Evolutionary conservation across 495 filamentous ascomycete genomes (phyloP), one percentile per base, ranked within the genome.

Genomic region (Diplogelasinospora grovesii): DNA sequence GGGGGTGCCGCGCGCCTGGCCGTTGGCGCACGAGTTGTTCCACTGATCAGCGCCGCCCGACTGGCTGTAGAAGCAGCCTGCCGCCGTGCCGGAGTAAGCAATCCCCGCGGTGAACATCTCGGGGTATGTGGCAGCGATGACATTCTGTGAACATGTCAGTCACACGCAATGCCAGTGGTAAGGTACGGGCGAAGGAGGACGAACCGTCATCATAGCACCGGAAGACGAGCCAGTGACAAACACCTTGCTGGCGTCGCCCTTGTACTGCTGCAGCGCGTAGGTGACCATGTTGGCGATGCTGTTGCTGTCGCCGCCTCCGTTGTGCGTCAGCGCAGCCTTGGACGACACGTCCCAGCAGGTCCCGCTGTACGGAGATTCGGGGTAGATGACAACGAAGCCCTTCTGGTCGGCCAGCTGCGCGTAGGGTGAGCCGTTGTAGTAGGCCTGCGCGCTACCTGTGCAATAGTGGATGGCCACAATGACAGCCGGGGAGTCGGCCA

Each of bases 281-380:
- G 48, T 63, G 22, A 81, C 78, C 77, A 81, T 79, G 56, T 73
- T 77, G 27, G 60, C 65, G 33, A 82, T 77, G 14, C 71, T 66
- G 39, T 74, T 63, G 52, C 68, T 73, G 58, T 82, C 69, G 16
- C 74, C 70, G 6, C 74, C 73, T 3, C 74, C 76, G 44, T 75
- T 52, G 50, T 76, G 73, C 11, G 62, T 74, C 1, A 81, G 59
- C 5, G 72, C 60, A 43, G 54, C 46, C 10, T 48, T 50, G 14
- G 53, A 61, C 3, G 60, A 57, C 7, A 73, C 67, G 45, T 76
- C 71, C 68, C 69, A 74, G 64, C 72, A 76, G 26, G 52, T 61
- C 22, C 61, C 68, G n/a, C 49, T 53, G 35, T 68, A 63, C 8
- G 57, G 54, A 3, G 57, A 56, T 21, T 60, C 46, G 3, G 68